These are phyloP conservation scores for Coemansia sp. DNA, from an alignment of 192 early-diverging fungal species.

Conservation along the genomic window DNA sequence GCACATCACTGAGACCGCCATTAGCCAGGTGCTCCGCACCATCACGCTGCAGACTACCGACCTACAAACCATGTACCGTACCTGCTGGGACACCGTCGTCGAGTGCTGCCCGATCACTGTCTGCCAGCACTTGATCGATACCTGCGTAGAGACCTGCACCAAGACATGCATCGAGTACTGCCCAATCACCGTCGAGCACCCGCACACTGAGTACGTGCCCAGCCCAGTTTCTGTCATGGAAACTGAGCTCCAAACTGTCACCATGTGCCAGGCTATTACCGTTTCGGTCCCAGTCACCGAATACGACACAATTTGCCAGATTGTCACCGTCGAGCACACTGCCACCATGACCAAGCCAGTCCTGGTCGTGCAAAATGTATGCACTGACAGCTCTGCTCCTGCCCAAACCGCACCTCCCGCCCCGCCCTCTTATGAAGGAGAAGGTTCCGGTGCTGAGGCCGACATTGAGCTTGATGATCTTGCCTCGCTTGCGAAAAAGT, in stretches of 20 bases:
- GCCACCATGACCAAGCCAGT: constrained; percentile 52
- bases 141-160: constrained; percentile 42
- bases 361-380: constrained; percentile 52
- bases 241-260: constrained; percentile 34
- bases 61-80: constrained; percentile 14
- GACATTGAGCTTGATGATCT: no score
- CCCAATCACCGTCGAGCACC: constrained; percentile 38
- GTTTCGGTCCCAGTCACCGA: constrained; percentile 40
- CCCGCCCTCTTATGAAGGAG: no score
- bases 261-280: constrained; percentile 54
- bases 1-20: constrained; percentile 11
- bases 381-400: constrained; percentile 19
- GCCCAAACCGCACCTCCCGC: no score
- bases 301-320: constrained; percentile 53
- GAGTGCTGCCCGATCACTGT: constrained; percentile 52
- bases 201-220: constrained; percentile 31
- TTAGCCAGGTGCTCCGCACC: constrained; percentile 22
- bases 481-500: no score
- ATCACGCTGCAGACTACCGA: constrained; percentile 23
- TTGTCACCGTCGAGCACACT: constrained; percentile 46
- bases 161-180: constrained; percentile 43
- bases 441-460: no score
- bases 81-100: constrained; percentile 44
- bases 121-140: constrained; percentile 37
- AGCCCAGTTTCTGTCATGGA: constrained; percentile 28